phyloP scores from a whole-genome alignment of 306 rosid genomes.

The Rosa multiflora region DNA sequence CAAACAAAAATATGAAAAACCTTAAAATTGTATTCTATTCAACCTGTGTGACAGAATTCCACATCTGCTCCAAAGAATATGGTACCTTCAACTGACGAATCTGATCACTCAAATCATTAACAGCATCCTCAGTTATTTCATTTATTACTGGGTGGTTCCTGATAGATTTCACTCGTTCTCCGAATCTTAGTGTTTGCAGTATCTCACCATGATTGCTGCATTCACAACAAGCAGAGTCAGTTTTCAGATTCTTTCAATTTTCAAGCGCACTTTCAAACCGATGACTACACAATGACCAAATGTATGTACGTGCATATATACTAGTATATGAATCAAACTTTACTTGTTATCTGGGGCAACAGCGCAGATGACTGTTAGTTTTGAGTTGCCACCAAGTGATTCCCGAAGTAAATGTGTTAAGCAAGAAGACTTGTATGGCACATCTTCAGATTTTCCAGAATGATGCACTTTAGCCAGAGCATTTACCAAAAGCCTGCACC shows the following conservation, averaged over 20 bases:
- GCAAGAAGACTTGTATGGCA: constrained; percentile 53
- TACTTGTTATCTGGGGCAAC: constrained; percentile 63
- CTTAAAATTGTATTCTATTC: constrained; percentile 13
- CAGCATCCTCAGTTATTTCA: constrained; percentile 85
- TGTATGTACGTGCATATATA: neutral
- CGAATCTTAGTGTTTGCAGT: constrained; percentile 75
- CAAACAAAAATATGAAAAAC: constrained; percentile 16
- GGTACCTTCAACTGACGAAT: constrained; percentile 85
- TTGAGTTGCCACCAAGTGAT: constrained; percentile 89
- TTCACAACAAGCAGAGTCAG: constrained; percentile 32
- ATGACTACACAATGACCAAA: neutral
- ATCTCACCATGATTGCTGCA: constrained; percentile 69
- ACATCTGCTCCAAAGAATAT: constrained; percentile 9
- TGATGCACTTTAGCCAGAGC: constrained; percentile 50
- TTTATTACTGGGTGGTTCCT: constrained; percentile 78
- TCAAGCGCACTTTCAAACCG: neutral
- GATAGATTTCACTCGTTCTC: constrained; percentile 72
- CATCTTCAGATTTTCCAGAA: constrained; percentile 49
- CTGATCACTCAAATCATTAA: constrained; percentile 85
- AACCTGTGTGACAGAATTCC: constrained; percentile 20
- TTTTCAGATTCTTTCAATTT: neutral
- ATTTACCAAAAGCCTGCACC: constrained; percentile 71
- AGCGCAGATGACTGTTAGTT: constrained; percentile 79
- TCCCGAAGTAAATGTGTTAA: constrained; percentile 74
- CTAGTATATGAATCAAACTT: neutral